A percentile compares a stretch with the other conserved stretches of the same genome.
Conservation (phyloP, 2,329 filamentous ascomycete genomes). For the Fusarium azukiicola region DNA sequence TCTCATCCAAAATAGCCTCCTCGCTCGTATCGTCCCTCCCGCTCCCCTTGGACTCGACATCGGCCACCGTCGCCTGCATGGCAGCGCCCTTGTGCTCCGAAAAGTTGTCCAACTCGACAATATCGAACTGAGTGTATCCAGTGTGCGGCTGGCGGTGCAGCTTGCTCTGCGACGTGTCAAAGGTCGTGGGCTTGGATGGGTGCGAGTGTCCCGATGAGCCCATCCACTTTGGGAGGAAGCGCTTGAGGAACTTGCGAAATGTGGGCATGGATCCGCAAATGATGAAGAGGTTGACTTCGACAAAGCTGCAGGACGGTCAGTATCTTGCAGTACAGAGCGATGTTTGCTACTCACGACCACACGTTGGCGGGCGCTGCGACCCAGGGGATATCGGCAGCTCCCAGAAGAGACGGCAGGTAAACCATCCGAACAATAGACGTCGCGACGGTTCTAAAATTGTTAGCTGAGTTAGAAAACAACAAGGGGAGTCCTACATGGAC, state of each 20-base stretch:
- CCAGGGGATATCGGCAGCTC: slow-evolving; percentile 53
- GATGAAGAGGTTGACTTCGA: slow-evolving; percentile 63
- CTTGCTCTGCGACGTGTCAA: slow-evolving; percentile 22
- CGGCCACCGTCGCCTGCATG: neutral
- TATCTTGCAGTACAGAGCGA: neutral
- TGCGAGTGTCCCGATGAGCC: slow-evolving; percentile 79
- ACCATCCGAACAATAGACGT: slow-evolving; percentile 57
- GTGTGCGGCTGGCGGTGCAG: slow-evolving; percentile 35
- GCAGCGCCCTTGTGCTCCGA: neutral
- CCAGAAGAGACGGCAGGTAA: slow-evolving; percentile 49
- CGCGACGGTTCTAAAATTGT: slow-evolving; percentile 54
- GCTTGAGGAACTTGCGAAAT: slow-evolving; percentile 75
- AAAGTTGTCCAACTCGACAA: slow-evolving; percentile 28
- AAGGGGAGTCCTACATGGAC: slow-evolving; percentile 45
- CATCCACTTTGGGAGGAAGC: slow-evolving; percentile 81
- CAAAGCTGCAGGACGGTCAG: slow-evolving; percentile 47
- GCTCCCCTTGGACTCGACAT: neutral
- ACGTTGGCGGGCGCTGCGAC: slow-evolving; percentile 51
- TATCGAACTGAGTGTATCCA: slow-evolving; percentile 37
- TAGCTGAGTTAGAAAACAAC: neutral
- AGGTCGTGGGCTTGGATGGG: slow-evolving; percentile 13
- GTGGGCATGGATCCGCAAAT: slow-evolving; percentile 59
- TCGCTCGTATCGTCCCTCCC: slow-evolving; percentile 30
- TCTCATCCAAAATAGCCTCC: slow-evolving; percentile 33
- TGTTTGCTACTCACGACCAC: slow-evolving; percentile 50